Evolutionary conservation across 768 basidiomycete genomes (phyloP).

Genomic region (Amanita phalloides): DNA sequence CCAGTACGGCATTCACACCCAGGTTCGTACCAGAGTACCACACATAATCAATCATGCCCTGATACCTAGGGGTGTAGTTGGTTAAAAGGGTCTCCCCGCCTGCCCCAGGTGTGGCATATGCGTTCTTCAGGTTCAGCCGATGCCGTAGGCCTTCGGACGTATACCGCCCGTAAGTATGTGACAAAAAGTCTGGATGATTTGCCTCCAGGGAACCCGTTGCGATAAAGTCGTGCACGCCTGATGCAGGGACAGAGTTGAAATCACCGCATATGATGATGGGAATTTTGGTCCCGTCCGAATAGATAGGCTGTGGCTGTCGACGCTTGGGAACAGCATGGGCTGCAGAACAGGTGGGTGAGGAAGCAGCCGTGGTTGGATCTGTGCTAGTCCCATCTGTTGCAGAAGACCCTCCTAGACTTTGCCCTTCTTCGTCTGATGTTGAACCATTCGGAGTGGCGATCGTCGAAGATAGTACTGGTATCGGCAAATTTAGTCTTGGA

Average conservation of each 20-base stretch:
- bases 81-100: slow-evolving; percentile 50
- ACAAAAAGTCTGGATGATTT: slow-evolving; percentile 88
- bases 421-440: slow-evolving; percentile 9
- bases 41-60: slow-evolving; percentile 85
- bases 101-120: slow-evolving; percentile 47
- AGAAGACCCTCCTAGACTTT: background rate
- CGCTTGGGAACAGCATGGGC: slow-evolving; percentile 1
- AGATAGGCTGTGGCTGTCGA: slow-evolving; percentile 47
- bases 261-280: slow-evolving; percentile 91
- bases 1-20: slow-evolving; percentile 73
- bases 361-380: background rate
- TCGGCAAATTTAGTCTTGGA: slow-evolving; percentile 23
- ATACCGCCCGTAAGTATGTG: slow-evolving; percentile 83
- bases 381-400: background rate
- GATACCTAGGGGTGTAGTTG: slow-evolving; percentile 84
- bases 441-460: background rate
- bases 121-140: slow-evolving; percentile 71
- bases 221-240: slow-evolving; percentile 89
- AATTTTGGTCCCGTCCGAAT: slow-evolving; percentile 81
- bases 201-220: slow-evolving; percentile 56
- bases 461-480: slow-evolving; percentile 19
- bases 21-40: slow-evolving; percentile 78
- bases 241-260: slow-evolving; percentile 81
- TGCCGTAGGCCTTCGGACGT: slow-evolving; percentile 85
- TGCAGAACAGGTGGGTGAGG: slow-evolving; percentile 2